A percentile compares a stretch with the other conserved stretches of the same genome.
These are phyloP conservation scores for Penicillium sp. DNA, from an alignment of 2,329 filamentous ascomycete species.

Conservation along the genomic window DNA sequence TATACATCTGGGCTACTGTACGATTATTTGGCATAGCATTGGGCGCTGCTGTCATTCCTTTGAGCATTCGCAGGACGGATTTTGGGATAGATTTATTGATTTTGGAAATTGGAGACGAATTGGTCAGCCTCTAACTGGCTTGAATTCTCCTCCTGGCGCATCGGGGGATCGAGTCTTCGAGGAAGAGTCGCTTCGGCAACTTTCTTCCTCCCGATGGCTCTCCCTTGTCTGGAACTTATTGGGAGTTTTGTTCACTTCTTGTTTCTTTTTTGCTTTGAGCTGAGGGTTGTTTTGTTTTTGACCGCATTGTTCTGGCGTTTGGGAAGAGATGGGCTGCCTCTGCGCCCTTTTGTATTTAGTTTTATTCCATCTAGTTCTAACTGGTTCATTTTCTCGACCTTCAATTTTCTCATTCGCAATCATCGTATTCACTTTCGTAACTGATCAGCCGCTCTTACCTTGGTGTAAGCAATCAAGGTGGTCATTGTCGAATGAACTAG, in stretches of 20 bases:
- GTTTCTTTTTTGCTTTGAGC: slow-evolving; percentile 20
- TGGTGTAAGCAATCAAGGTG: neutral
- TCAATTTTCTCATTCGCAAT: neutral
- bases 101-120: slow-evolving; percentile 13
- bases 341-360: slow-evolving; percentile 9
- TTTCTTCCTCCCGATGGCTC: neutral
- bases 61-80: slow-evolving; percentile 37
- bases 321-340: slow-evolving; percentile 15
- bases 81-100: slow-evolving; percentile 28
- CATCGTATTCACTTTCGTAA: neutral
- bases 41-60: slow-evolving; percentile 44
- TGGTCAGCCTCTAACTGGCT: neutral
- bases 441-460: neutral
- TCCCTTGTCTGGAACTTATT: slow-evolving; percentile 15
- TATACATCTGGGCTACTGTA: slow-evolving; percentile 36
- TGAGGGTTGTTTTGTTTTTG: slow-evolving; percentile 22
- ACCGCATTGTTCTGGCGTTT: slow-evolving; percentile 37
- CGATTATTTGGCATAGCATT: slow-evolving; percentile 40
- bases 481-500: neutral
- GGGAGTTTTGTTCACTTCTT: slow-evolving; percentile 14
- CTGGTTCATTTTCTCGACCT: neutral
- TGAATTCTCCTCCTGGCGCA: slow-evolving; percentile 11
- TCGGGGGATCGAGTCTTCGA: neutral
- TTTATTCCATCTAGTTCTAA: slow-evolving; percentile 7
- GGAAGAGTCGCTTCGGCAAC: neutral